phyloP scores from a whole-genome alignment of 192 early-diverging fungal genomes.

The Gamsiella multidivaricata region DNA sequence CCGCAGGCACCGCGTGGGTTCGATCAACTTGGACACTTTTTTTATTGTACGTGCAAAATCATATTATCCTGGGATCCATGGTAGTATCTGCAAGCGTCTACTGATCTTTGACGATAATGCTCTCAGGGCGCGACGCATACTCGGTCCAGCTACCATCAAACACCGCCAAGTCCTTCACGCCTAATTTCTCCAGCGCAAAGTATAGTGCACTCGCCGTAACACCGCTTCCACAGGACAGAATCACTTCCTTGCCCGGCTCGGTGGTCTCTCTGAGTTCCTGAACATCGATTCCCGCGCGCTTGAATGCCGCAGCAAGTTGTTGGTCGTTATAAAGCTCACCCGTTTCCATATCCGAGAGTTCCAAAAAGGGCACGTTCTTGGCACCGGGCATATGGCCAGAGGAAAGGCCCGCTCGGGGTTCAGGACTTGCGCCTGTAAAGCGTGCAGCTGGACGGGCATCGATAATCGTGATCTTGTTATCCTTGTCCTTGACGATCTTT shows the following conservation, averaged over 20 bases:
- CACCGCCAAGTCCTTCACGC: slow-evolving; percentile 72
- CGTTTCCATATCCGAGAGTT: slow-evolving; percentile 61
- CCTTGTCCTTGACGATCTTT: slow-evolving; percentile 60
- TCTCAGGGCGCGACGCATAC: slow-evolving; percentile 77
- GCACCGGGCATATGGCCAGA: slow-evolving; percentile 88
- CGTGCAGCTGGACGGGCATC: slow-evolving; percentile 76
- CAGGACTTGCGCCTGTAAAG: slow-evolving; percentile 79
- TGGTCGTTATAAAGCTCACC: slow-evolving; percentile 64
- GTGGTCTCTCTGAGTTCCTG: slow-evolving; percentile 17
- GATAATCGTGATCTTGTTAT: slow-evolving; percentile 61
- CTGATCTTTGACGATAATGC: slow-evolving; percentile 71
- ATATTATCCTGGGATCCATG: too few relatives aligned
- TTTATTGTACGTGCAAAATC: too few relatives aligned
- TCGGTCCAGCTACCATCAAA: slow-evolving; percentile 96
- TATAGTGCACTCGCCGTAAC: slow-evolving; percentile 88
- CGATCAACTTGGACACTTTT: too few relatives aligned
- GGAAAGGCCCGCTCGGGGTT: slow-evolving; percentile 80
- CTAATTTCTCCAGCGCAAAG: slow-evolving; percentile 79
- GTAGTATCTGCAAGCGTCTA: background rate
- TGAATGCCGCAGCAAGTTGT: slow-evolving; percentile 66
- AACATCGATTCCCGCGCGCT: slow-evolving; percentile 73
- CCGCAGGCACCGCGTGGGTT: too few relatives aligned
- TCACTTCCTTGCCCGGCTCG: slow-evolving; percentile 64
- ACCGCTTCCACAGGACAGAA: slow-evolving; percentile 89
- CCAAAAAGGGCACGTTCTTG: slow-evolving; percentile 79